Evolutionary conservation across 345 rosid species (phyloP), one percentile per base, ranked within the genome.

Genomic region (Rhizophora apiculata): DNA sequence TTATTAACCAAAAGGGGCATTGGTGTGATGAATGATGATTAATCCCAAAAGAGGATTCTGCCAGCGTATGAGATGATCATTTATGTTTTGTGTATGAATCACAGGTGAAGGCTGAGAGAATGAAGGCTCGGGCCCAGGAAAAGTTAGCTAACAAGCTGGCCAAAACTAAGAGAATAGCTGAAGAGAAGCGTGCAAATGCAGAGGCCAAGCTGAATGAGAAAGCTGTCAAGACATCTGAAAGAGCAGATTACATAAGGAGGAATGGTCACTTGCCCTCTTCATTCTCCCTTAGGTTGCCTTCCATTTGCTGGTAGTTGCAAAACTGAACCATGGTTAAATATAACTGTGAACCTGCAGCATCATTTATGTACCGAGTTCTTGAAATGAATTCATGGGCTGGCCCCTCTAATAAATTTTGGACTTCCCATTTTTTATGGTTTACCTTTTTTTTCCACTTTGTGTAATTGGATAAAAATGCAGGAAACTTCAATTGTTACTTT

Each of bases 71-170:
- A 39, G 15, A 37, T 37, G 43, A 37, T 37, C 37, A 31, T 31
- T 30, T 30, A 5, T 43, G 27, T 29, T 4, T 26, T 53, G 48
- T 57, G 39, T 68, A 36, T 3, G 48, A 24, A 65, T 18, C 61
- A 18, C 62, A 93, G 96, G 96, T 78, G 77, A 87, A 87, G 77
- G 96, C 93, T 0, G 99, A 87, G 77, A 87, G 96, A 75, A 37
- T 86, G 82, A 95, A 86, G 83, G 90, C 92, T 29, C 85, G 97
- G n/a, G 97, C 92, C 0, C 87, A 91, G 66, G 99, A 95, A 73
- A 84, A 71, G 73, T 37, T 86, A 26, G 70, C 88, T 0, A 95
- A 86, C 74, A 92, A 89, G 71, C 70, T 95, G 19, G 88, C 96
- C 0, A 81, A 96, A 2, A 83, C 96, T 0, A 82, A 85, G 75